Conservation (phyloP, 768 basidiomycete species). For the Steccherinum ochraceum region DNA sequence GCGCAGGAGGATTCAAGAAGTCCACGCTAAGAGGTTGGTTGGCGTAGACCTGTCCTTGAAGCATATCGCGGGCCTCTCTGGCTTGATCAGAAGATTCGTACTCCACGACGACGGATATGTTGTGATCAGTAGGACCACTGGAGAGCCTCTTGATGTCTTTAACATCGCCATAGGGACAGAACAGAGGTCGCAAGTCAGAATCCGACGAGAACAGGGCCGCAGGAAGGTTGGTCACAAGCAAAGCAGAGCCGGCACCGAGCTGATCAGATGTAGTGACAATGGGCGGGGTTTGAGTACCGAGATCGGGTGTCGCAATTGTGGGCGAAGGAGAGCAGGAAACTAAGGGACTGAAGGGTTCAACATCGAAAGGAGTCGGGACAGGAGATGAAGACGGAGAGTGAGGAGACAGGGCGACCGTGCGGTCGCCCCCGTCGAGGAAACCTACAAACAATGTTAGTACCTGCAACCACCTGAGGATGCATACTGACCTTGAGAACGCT, state of each 20-base stretch:
- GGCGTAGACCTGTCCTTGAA: slow-evolving; percentile 60
- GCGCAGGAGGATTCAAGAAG: slow-evolving; percentile 20
- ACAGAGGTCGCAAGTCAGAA: slow-evolving; percentile 65
- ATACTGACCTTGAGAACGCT: slow-evolving; percentile 75
- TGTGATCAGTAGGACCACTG: slow-evolving; percentile 22
- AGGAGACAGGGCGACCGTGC: slow-evolving; percentile 53
- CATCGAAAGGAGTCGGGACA: slow-evolving; percentile 11
- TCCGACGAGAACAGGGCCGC: slow-evolving; percentile 59
- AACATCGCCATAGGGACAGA: slow-evolving; percentile 66
- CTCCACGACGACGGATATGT: slow-evolving; percentile 56
- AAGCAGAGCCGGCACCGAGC: slow-evolving; percentile 5
- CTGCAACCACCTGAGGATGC: too few relatives aligned
- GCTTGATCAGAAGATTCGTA: slow-evolving; percentile 50
- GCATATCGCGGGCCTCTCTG: slow-evolving; percentile 54
- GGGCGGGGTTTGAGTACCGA: not conserved
- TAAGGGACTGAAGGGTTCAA: slow-evolving; percentile 10
- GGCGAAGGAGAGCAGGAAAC: slow-evolving; percentile 1
- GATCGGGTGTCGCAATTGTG: slow-evolving; percentile 2
- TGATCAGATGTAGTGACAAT: slow-evolving; percentile 5
- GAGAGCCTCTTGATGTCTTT: slow-evolving; percentile 52
- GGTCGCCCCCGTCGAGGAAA: slow-evolving; percentile 78
- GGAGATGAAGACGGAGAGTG: slow-evolving; percentile 28
- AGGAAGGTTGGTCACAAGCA: slow-evolving; percentile 59
- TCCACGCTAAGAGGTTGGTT: slow-evolving; percentile 35
- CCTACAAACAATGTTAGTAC: slow-evolving; percentile 33